phyloP scores from a whole-genome alignment of 805 yeast genomes.

The Ogataea salicorniae region DNA sequence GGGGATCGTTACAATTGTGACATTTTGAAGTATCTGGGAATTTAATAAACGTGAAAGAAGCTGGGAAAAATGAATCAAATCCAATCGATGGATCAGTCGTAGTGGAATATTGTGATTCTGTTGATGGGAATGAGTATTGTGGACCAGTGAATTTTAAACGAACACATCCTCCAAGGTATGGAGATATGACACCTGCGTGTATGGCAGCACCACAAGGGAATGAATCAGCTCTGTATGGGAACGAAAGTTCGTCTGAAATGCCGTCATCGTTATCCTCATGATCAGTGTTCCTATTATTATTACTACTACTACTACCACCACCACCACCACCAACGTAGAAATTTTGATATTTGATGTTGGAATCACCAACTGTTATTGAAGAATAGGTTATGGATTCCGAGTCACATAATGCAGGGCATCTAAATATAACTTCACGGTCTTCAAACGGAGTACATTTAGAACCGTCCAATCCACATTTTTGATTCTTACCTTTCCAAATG shows the following conservation, averaged over 20 bases:
- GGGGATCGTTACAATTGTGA: slow-evolving; percentile 64
- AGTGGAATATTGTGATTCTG: slow-evolving; percentile 41
- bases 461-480: slow-evolving; percentile 70
- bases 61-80: slow-evolving; percentile 71
- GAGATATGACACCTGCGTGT: slow-evolving; percentile 76
- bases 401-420: slow-evolving; percentile 89
- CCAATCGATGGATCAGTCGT: slow-evolving; percentile 45
- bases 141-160: slow-evolving; percentile 52
- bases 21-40: slow-evolving; percentile 42
- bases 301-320: too few relatives aligned
- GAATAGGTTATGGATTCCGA: slow-evolving; percentile 72
- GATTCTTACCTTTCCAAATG: slow-evolving; percentile 75
- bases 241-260: slow-evolving; percentile 28
- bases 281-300: slow-evolving; percentile 9
- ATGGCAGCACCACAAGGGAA: slow-evolving; percentile 86
- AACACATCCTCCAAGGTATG: slow-evolving; percentile 76
- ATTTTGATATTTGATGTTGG: slow-evolving; percentile 62
- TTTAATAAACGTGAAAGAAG: slow-evolving; percentile 58
- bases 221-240: slow-evolving; percentile 83
- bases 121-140: slow-evolving; percentile 41
- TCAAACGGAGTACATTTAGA: slow-evolving; percentile 47
- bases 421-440: slow-evolving; percentile 44
- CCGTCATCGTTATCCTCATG: slow-evolving; percentile 2
- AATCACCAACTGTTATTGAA: slow-evolving; percentile 66
- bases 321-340: slow-evolving; percentile 81